These are phyloP conservation scores for Plenodomus lindquistii DNA, from an alignment of 2,329 filamentous ascomycete genomes.

Conservation along the genomic window DNA sequence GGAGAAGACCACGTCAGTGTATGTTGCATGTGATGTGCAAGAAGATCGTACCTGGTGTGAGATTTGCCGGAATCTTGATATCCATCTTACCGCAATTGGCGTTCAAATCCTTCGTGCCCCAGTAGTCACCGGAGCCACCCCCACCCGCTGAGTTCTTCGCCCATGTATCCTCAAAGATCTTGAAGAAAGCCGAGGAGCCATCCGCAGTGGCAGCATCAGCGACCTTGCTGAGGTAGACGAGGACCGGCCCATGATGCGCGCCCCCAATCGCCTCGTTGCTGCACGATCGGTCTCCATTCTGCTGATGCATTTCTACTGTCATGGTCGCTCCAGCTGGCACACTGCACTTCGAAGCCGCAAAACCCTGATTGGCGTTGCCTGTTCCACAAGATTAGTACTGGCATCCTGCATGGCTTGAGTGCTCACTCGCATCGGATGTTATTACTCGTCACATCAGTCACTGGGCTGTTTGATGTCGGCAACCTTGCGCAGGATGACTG, in stretches of 20 bases:
- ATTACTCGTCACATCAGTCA: constrained; percentile 55
- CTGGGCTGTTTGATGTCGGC: constrained; percentile 43
- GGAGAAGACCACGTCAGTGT: background rate
- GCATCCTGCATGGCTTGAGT: background rate
- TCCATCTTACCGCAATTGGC: constrained; percentile 52
- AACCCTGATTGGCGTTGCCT: constrained; percentile 32
- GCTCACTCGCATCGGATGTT: constrained; percentile 54
- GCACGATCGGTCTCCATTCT: constrained; percentile 57
- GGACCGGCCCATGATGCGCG: constrained; percentile 38
- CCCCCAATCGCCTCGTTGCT: constrained; percentile 44
- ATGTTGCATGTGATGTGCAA: constrained; percentile 48
- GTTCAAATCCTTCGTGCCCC: constrained; percentile 55
- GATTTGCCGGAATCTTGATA: constrained; percentile 57
- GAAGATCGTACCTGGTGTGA: constrained; percentile 50
- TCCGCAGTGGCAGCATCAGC: constrained; percentile 56
- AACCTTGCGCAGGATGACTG: constrained; percentile 31
- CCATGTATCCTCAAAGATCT: constrained; percentile 59
- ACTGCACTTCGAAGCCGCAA: constrained; percentile 48
- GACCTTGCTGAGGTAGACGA: constrained; percentile 48
- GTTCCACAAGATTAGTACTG: background rate
- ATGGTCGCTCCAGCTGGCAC: constrained; percentile 55
- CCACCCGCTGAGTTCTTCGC: constrained; percentile 49
- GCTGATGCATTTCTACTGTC: constrained; percentile 53
- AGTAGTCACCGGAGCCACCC: constrained; percentile 51
- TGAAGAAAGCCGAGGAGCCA: constrained; percentile 59